Conservation (phyloP, 805 yeast genomes). For the Deakozyma indianensis region DNA sequence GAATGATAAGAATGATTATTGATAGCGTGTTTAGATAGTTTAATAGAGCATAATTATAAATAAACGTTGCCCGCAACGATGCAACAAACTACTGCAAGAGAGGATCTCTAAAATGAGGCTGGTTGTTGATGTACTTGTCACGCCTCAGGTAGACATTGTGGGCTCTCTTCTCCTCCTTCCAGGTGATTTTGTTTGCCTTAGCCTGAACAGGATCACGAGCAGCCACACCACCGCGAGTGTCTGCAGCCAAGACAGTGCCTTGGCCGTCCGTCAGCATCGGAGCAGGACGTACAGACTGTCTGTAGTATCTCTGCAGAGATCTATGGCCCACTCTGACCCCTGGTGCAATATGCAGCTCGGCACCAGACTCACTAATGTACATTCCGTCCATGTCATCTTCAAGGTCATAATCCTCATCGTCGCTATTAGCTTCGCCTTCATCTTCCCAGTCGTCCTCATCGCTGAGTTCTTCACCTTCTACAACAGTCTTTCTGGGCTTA, state of each 20-base stretch:
- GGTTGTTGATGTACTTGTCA: conserved; percentile 65
- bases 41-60: too few species aligned
- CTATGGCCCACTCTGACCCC: conserved; percentile 78
- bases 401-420: conserved; percentile 13
- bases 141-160: conserved; percentile 27
- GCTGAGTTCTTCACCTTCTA: conserved; percentile 22
- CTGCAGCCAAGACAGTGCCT: conserved; percentile 64
- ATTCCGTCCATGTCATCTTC: conserved; percentile 18
- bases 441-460: conserved; percentile 21
- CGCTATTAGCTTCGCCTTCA: conserved; percentile 14
- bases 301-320: conserved; percentile 52
- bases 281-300: conserved; percentile 45
- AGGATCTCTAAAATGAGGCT: conserved; percentile 69
- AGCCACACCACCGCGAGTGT: conserved; percentile 24
- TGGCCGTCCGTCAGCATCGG: conserved; percentile 45
- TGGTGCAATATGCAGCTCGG: conserved; percentile 57
- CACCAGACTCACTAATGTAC: conserved; percentile 41
- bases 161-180: conserved; percentile 41
- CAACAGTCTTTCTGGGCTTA: conserved; percentile 17
- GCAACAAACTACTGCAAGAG: not conserved
- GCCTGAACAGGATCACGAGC: conserved; percentile 25
- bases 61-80: too few species aligned
- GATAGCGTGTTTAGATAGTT: too few species aligned
- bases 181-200: conserved; percentile 39
- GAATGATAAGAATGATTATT: too few species aligned